Evolutionary conservation across 1,284 basidiomycete species (phyloP), one percentile per base, ranked within the genome.

Genomic region (Ceraceosorus guamensis): DNA sequence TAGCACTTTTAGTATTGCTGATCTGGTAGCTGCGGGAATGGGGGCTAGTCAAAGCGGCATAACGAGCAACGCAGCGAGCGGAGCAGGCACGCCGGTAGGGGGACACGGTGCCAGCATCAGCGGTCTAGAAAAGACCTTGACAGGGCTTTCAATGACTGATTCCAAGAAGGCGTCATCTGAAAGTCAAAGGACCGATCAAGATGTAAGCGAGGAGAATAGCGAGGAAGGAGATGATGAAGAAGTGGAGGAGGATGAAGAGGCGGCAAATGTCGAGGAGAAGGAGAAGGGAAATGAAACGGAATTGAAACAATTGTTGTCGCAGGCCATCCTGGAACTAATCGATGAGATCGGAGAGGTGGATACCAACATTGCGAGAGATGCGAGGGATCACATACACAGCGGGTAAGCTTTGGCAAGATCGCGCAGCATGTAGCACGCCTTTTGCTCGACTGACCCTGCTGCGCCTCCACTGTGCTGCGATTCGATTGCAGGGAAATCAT

Each of bases 261-360:
- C n/a, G 6, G 31, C 46, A 41, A 11, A 6, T 31, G 8, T 35
- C 52, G 31, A 46, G 16, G 8, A 32, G 5, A 31, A 45, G 7
- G 45, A 31, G 14, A 46, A 49, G 18, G 43, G 44, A 4, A 46
- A 53, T 13, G 52, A 51, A 8, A 46, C 49, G 37, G 65, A 71
- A 24, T 61, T 75, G 32, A 78, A 79, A 58, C 77, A 77, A 8
- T 63, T 79, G 11, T 74, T 79, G 44, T 74, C 77, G 52, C 78
- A 79, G 57, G 78, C 77, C n/a, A 78, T 79, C 44, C 76, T 76
- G 48, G 78, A 97, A 74, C 87, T 97, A 13, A 82, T 96, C 48
- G 91, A 95, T 67, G 95, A 98, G 77, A 80, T 98, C 49, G 93
- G 96, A 76, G 91, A 89, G 3, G 92, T 93, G 0, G 91, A 95